Percentiles rank a stretch among this genome's conserved stretches.
phyloP scores from a whole-genome alignment of 345 rosid species.

The Eutrema yunnanense region DNA sequence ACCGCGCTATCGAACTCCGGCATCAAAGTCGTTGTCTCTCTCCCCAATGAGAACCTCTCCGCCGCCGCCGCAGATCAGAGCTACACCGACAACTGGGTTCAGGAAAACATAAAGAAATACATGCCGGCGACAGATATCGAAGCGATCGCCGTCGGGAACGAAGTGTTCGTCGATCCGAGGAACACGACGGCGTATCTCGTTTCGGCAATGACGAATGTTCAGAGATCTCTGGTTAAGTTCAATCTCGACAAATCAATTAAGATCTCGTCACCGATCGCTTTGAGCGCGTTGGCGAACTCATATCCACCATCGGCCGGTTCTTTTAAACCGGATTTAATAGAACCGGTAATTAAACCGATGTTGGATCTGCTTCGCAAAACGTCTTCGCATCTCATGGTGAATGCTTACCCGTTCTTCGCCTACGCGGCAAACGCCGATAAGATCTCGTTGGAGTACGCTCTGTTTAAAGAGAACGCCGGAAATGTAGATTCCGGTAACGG shows the following conservation, averaged over 20 bases:
- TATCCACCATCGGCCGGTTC: constrained; percentile 87
- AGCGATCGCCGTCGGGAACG: constrained; percentile 88
- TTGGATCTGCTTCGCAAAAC: constrained; percentile 52
- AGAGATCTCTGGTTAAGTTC: constrained; percentile 50
- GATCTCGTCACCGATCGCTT: constrained; percentile 76
- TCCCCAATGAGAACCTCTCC: constrained; percentile 78
- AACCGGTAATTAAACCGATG: constrained; percentile 82
- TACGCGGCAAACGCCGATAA: constrained; percentile 55
- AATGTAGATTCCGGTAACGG: constrained; percentile 78
- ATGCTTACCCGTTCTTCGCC: constrained; percentile 85
- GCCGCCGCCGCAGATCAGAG: constrained; percentile 62
- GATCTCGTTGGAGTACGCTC: constrained; percentile 68
- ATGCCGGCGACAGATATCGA: constrained; percentile 59
- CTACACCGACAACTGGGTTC: constrained; percentile 78
- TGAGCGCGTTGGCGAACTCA: constrained; percentile 54
- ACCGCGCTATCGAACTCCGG: constrained; percentile 60
- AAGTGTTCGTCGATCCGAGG: constrained; percentile 70
- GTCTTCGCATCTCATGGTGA: constrained; percentile 69
- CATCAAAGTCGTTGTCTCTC: constrained; percentile 59
- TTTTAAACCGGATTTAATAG: constrained; percentile 50
- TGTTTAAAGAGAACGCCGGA: constrained; percentile 60
- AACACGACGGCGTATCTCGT: constrained; percentile 66
- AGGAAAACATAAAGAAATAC: constrained; percentile 49
- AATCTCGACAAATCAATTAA: constrained; percentile 45
- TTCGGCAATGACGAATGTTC: constrained; percentile 74